Evolutionary conservation across 2,329 filamentous ascomycete species (phyloP).

Genomic region (Metarhizium humberi): DNA sequence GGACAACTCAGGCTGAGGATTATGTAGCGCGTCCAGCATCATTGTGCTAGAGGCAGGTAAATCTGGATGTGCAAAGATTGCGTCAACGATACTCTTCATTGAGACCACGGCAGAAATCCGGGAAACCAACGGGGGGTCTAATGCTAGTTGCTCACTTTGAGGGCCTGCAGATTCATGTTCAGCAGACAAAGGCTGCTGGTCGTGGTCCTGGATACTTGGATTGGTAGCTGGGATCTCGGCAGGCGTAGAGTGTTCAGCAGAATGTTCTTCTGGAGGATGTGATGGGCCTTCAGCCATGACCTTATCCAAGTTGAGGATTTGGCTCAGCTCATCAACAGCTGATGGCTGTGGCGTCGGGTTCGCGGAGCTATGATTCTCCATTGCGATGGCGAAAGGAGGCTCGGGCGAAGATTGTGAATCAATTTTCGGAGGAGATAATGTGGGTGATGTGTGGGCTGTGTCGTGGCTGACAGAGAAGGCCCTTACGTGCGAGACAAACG

Average conservation of each 20-base stretch:
- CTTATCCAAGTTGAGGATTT: constrained; percentile 9
- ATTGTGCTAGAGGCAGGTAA: constrained; percentile 11
- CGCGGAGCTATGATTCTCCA: neutral
- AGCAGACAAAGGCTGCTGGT: neutral
- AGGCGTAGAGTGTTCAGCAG: neutral
- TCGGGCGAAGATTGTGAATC: neutral
- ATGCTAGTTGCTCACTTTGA: constrained; percentile 1
- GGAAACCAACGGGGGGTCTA: constrained; percentile 4
- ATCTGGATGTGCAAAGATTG: constrained; percentile 11
- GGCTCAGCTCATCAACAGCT: constrained; percentile 10
- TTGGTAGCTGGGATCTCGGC: neutral
- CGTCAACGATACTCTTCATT: constrained; percentile 12
- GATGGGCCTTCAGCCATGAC: neutral
- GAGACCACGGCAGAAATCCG: constrained; percentile 12
- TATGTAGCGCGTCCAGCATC: constrained; percentile 11
- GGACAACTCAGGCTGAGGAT: constrained; percentile 13
- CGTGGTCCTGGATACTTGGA: neutral
- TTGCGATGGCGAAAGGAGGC: neutral
- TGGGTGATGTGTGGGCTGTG: neutral
- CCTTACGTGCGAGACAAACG: constrained; percentile 9
- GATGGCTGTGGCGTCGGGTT: neutral
- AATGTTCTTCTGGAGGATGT: neutral
- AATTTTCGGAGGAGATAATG: neutral
- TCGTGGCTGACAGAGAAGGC: constrained; percentile 9
- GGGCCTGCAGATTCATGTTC: neutral